Percentiles rank a stretch among this genome's conserved stretches.
These are phyloP conservation scores for Funneliformis geosporum DNA, from an alignment of 192 early-diverging fungal genomes.

Conservation along the genomic window DNA sequence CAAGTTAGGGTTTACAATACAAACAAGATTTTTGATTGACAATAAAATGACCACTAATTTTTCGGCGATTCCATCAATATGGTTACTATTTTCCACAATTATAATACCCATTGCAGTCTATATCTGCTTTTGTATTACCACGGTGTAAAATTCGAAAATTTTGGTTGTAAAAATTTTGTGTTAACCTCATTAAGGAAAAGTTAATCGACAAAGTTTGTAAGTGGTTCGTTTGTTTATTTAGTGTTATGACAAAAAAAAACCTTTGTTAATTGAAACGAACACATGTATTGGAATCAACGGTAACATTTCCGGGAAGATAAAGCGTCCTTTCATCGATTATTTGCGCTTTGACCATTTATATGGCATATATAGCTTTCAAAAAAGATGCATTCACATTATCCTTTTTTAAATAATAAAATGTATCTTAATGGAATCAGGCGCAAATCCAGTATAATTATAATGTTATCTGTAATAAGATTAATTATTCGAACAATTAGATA, in stretches of 20 bases:
- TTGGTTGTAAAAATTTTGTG: background rate
- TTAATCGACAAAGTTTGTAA: background rate
- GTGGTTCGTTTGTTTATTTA: background rate
- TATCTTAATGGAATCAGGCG: too few relatives aligned
- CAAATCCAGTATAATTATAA: too few relatives aligned
- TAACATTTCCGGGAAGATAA: too few relatives aligned
- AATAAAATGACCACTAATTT: background rate
- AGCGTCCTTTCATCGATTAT: too few relatives aligned
- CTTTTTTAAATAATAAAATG: too few relatives aligned
- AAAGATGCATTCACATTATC: too few relatives aligned
- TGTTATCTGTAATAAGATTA: too few relatives aligned
- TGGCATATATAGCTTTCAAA: too few relatives aligned
- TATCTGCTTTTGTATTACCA: background rate
- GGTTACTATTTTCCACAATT: background rate
- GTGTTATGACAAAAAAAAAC: background rate
- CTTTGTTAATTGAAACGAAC: too few relatives aligned
- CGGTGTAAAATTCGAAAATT: background rate
- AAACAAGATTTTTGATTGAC: background rate
- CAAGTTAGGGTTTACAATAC: background rate
- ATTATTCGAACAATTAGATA: too few relatives aligned
- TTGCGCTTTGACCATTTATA: too few relatives aligned
- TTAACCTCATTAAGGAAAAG: background rate
- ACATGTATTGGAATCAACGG: too few relatives aligned
- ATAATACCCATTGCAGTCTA: background rate
- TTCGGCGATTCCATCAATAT: background rate